phyloP scores from a whole-genome alignment of 768 basidiomycete genomes.

The Russula sp. region DNA sequence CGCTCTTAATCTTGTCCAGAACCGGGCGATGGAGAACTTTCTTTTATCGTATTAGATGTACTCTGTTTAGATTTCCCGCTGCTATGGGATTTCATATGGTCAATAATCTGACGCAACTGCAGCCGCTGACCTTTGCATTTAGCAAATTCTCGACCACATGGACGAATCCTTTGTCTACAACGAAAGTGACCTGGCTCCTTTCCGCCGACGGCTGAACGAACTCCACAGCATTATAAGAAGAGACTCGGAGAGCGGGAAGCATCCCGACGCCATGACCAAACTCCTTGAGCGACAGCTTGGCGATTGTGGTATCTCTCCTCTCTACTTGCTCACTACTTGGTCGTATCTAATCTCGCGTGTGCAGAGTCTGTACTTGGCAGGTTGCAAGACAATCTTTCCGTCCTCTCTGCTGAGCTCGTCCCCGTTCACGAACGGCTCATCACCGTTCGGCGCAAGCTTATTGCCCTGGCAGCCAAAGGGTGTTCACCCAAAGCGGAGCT shows the following conservation, averaged over 20 bases:
- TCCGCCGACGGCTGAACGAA: constrained; percentile 72
- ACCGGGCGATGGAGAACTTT: neutral
- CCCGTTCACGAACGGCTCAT: constrained; percentile 89
- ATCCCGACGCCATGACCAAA: constrained; percentile 81
- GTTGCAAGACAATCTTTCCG: constrained; percentile 79
- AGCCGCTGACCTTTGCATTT: constrained; percentile 19
- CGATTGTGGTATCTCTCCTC: constrained; percentile 60
- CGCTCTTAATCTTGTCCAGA: constrained; percentile 4
- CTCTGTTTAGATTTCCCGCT: neutral
- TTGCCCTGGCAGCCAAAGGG: constrained; percentile 81
- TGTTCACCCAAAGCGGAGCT: constrained; percentile 81
- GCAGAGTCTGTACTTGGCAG: constrained; percentile 64
- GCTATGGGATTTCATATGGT: neutral
- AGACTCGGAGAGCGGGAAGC: constrained; percentile 75
- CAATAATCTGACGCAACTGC: neutral
- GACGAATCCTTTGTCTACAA: constrained; percentile 95
- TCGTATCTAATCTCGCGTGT: neutral
- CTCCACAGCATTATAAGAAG: constrained; percentile 81
- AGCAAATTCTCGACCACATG: constrained; percentile 95
- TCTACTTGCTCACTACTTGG: neutral
- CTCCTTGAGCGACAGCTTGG: constrained; percentile 87
- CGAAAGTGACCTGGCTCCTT: constrained; percentile 83
- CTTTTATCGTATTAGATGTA: neutral
- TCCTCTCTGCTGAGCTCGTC: constrained; percentile 83
- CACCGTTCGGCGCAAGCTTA: constrained; percentile 81